Evolutionary conservation across 2,329 filamentous ascomycete species (phyloP), one percentile per base, ranked within the genome.

Genomic region (Pestalotiopsis sp.): DNA sequence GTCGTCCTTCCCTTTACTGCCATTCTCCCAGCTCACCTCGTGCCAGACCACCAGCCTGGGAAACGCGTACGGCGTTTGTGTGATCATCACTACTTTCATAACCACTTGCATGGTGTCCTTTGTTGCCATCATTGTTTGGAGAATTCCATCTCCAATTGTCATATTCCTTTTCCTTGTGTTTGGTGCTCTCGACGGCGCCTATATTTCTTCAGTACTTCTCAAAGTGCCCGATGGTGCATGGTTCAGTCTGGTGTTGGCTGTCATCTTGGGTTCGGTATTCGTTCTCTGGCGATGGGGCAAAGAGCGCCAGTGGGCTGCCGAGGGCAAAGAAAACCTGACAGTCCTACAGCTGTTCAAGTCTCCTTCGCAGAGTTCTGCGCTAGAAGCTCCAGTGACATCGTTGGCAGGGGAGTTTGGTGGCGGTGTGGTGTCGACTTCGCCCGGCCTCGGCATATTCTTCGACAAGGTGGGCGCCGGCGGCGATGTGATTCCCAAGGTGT

Each of bases 201-300:
- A 89, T 75, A 82, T 93, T 7, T 90, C 90, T 0, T 87, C 91
- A 0, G 87, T 90, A 0, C 81, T 93, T 1, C 89, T 83, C 59
- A 94, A 94, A 75, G 89, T 94, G 0, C 91, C 92, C 0, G 83
- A 89, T 17, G 92, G 92, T 2, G 92, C 90, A 1, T 94, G 67
- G 67, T 92, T 94, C 75, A 93, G 92, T 0, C 79, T 93, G 1
- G 81, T 88, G 0, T 82, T 94, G 9, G 85, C 90, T 0, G 80
- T 82, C 7, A 79, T 91, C 4, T 83, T 93, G 2, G 86, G 89
- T 0, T 81, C 79, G 45, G 78, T 93, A 58, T 91, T 94, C 74
- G 83, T 92, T 1, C 83, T 93, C 11, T 94, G 92, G 92, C 86
- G 92, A 31, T 94, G 88, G 72, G 92, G 92, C n/a, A 93, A 94